Evolutionary conservation across 164 flowering plant genomes (phyloP).

Genomic region (Cinnamomum chago): DNA sequence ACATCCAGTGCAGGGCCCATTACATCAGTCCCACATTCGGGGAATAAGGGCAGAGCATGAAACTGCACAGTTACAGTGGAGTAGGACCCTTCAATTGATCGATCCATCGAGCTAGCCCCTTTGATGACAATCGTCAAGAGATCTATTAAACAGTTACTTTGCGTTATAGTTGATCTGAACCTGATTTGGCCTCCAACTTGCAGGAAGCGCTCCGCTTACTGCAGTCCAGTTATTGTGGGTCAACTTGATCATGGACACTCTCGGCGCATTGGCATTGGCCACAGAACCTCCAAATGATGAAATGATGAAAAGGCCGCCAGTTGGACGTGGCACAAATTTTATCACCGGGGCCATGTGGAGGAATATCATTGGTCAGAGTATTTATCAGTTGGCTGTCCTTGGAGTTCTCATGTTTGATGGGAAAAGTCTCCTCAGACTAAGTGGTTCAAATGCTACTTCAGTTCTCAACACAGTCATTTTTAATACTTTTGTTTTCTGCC

Average conservation of each 20-base stretch:
- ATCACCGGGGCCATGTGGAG: conserved; percentile 74
- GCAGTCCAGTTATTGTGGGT: conserved; percentile 88
- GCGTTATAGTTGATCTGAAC: neutral
- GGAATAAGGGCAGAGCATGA: too few relatives aligned
- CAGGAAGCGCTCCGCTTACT: conserved; percentile 87
- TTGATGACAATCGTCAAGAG: neutral
- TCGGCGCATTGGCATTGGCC: conserved; percentile 79
- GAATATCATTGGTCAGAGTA: conserved; percentile 71
- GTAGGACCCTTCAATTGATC: too few relatives aligned
- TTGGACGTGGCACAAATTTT: conserved; percentile 43
- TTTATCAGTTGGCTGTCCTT: conserved; percentile 57
- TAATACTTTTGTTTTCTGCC: conserved; percentile 74
- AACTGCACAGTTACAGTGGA: too few relatives aligned
- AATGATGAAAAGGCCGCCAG: conserved; percentile 61
- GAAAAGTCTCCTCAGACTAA: conserved; percentile 40
- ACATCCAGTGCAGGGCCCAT: too few relatives aligned
- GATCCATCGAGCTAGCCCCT: neutral
- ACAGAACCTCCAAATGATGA: conserved; percentile 81
- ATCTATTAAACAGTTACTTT: neutral
- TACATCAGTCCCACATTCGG: too few relatives aligned
- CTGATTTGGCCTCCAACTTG: conserved; percentile 16
- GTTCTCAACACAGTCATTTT: conserved; percentile 62
- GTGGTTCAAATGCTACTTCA: conserved; percentile 34
- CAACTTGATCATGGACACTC: conserved; percentile 87
- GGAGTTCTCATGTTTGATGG: conserved; percentile 45